These are phyloP conservation scores for Alternaria burnsii DNA, from an alignment of 2,329 filamentous ascomycete genomes.

Conservation along the genomic window DNA sequence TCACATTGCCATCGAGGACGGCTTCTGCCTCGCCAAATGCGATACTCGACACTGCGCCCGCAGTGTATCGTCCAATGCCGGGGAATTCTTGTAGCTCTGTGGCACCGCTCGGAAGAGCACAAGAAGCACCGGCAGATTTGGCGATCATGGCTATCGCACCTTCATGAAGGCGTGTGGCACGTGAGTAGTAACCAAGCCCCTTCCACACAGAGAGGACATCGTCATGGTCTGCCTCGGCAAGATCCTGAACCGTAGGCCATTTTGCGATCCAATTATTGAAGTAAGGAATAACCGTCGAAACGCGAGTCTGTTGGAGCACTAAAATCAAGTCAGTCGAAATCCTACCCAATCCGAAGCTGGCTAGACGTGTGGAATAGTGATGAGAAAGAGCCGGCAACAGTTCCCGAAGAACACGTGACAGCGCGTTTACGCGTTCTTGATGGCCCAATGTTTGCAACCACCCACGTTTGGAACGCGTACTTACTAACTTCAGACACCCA, in stretches of 20 bases:
- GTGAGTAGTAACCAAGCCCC: conserved; percentile 70
- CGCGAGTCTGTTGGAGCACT: conserved; percentile 72
- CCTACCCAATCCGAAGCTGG: background rate
- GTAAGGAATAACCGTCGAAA: conserved; percentile 68
- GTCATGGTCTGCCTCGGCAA: conserved; percentile 63
- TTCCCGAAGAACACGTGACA: conserved; percentile 23
- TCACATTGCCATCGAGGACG: conserved; percentile 71
- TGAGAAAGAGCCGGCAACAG: background rate
- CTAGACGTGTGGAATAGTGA: background rate
- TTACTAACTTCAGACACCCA: conserved; percentile 71
- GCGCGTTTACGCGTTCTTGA: conserved; percentile 14
- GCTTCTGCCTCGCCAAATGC: conserved; percentile 67
- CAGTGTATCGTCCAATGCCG: conserved; percentile 70
- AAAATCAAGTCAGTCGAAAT: background rate
- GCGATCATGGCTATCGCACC: conserved; percentile 62
- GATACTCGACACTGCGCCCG: conserved; percentile 69
- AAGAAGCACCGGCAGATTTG: conserved; percentile 46
- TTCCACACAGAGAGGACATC: conserved; percentile 68
- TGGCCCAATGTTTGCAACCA: background rate
- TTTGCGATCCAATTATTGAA: conserved; percentile 69
- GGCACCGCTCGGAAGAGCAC: conserved; percentile 60
- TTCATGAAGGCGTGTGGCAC: conserved; percentile 68
- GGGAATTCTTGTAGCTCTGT: conserved; percentile 61
- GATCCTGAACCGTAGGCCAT: conserved; percentile 67
- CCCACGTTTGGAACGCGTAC: conserved; percentile 16